These are phyloP conservation scores for Dunaliella primolecta DNA, from an alignment of 139 green algal species.

Conservation along the genomic window DNA sequence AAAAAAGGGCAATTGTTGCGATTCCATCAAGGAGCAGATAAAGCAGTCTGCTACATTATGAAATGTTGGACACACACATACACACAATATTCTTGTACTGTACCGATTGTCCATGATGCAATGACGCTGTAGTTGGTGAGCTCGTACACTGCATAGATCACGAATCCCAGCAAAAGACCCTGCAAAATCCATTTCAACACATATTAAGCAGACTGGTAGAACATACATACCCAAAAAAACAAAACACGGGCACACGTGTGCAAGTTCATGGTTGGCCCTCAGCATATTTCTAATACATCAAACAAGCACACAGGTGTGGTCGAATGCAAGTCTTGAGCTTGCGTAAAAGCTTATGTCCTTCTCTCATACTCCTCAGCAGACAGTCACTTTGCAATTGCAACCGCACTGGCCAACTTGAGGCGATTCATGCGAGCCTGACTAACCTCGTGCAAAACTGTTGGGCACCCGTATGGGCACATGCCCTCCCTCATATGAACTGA, in stretches of 20 bases:
- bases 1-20: neutral
- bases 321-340: too few relatives aligned
- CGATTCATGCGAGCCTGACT: too few relatives aligned
- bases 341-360: too few relatives aligned
- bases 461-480: too few relatives aligned
- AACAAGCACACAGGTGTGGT: neutral
- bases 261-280: neutral
- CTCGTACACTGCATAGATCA: slow-evolving; percentile 7
- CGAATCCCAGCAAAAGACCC: neutral
- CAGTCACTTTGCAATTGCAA: too few relatives aligned
- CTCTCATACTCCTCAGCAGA: too few relatives aligned
- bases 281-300: neutral
- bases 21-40: neutral
- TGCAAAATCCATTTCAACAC: neutral
- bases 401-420: too few relatives aligned
- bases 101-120: neutral
- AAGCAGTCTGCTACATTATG: neutral
- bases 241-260: neutral
- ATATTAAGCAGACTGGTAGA: too few relatives aligned
- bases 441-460: too few relatives aligned
- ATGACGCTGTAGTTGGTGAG: slow-evolving; percentile 12
- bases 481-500: too few relatives aligned
- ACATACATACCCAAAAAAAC: neutral
- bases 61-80: neutral
- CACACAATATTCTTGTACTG: neutral